These are phyloP conservation scores for Spiromastix sp. DNA, from an alignment of 2,329 filamentous ascomycete genomes.

Conservation along the genomic window DNA sequence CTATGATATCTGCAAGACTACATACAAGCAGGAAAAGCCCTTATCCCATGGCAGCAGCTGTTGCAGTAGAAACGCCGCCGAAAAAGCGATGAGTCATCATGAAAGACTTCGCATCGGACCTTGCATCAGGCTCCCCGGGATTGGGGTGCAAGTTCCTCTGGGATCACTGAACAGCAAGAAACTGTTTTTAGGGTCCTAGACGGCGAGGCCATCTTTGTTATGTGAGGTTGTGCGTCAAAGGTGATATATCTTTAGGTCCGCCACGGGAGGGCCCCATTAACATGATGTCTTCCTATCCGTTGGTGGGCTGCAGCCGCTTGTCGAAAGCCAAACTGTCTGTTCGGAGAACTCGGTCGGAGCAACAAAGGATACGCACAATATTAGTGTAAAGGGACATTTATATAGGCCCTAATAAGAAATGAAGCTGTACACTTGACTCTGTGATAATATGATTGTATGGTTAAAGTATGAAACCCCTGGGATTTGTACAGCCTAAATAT, in stretches of 20 bases:
- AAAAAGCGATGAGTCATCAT: not conserved
- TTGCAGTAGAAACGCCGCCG: not conserved
- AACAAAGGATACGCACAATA: too few relatives aligned
- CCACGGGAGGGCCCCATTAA: not conserved
- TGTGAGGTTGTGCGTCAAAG: not conserved
- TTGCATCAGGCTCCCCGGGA: too few relatives aligned
- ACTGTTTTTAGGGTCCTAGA: not conserved
- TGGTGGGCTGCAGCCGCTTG: too few relatives aligned
- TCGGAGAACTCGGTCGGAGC: too few relatives aligned
- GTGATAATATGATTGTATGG: too few relatives aligned
- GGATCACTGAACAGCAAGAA: not conserved
- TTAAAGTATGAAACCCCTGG: too few relatives aligned
- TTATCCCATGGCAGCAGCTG: not conserved
- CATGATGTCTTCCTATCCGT: not conserved
- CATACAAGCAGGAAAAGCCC: not conserved
- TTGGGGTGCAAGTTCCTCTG: too few relatives aligned
- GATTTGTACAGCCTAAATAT: too few relatives aligned
- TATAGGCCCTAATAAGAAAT: too few relatives aligned
- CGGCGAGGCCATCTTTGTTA: not conserved
- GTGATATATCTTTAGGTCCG: not conserved
- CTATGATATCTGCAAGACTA: not conserved
- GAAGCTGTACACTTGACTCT: too few relatives aligned
- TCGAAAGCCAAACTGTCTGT: too few relatives aligned
- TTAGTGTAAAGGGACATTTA: too few relatives aligned
- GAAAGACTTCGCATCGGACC: not conserved